These are phyloP conservation scores for Diaporthe citrichinensis DNA, from an alignment of 2,329 filamentous ascomycete species.

Conservation along the genomic window DNA sequence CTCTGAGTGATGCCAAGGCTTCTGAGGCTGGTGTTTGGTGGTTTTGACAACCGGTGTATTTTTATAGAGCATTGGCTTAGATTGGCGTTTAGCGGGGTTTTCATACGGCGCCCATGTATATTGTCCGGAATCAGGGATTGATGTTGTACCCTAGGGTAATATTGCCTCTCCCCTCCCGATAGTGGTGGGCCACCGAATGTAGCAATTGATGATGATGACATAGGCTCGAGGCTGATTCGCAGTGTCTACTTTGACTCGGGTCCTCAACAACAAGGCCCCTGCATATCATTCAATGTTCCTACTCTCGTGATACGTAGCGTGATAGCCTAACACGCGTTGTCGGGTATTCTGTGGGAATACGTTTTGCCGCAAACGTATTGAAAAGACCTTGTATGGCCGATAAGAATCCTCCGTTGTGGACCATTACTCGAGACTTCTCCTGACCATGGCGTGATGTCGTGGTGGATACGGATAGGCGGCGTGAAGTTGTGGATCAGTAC, in stretches of 20 bases:
- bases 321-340: neutral
- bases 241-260: neutral
- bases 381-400: neutral
- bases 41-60: neutral
- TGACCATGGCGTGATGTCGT: conserved; percentile 19
- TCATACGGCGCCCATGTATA: neutral
- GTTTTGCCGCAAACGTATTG: neutral
- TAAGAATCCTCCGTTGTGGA: neutral
- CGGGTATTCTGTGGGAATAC: neutral
- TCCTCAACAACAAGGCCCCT: too few relatives aligned
- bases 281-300: neutral
- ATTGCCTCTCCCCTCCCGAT: too few relatives aligned
- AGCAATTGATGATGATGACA: too few relatives aligned
- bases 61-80: neutral
- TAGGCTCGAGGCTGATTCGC: neutral
- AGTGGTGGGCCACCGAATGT: neutral
- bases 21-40: neutral
- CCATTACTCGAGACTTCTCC: conserved; percentile 22
- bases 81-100: neutral
- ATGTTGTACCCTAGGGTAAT: too few relatives aligned
- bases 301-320: neutral
- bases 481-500: neutral
- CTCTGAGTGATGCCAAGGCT: neutral
- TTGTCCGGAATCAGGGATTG: too few relatives aligned
- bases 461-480: neutral